Base-by-base conservation (phyloP, 2,329 filamentous ascomycete species). In the Alternaria infectoria region DNA sequence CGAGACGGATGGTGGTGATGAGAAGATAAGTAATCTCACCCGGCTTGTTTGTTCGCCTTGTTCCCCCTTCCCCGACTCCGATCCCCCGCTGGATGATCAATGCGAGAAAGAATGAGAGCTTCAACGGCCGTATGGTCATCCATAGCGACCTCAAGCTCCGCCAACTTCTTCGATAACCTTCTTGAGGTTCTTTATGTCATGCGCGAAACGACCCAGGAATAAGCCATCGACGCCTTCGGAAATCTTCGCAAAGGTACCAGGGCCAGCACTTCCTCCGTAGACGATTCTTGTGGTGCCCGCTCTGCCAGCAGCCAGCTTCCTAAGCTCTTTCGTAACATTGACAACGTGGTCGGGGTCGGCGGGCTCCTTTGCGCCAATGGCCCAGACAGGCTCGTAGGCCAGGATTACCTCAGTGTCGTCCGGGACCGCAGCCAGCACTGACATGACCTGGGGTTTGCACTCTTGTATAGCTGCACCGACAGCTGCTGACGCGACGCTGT, bases 371-470 rank as follows among this genome's bases (percentile, higher is more conserved):
- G 92, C 89, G 0, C 93, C 93, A 78, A 96, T 96, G 1, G 93
- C 93, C 93, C 93, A 96, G 2, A 96, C 92, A 8, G 93, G 93
- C 82, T 96, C 93, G 75, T 96, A 96, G 1, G 93, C 93, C 61
- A 96, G 85, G 7, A 95, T 87, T 6, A 96, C 86, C 51, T 93
- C 90, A 0, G 88, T 87, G 15, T 88, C 83, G 11, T 83, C 82
- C 1, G 89, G 85, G 8, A 95, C 82, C 0, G 84, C 86, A 1
- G 81, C 81, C 55, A 96, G 76, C 3, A 92, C 88, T 1, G 87
- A 83, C 43, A 84, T 83, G 59, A 96, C 84, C 79, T 95, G 91
- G 5, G 82, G 80, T 36, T 81, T 83, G 71, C 91, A 92, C 77
- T 94, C 90, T 13, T 83, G 79, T 3, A 92, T 85, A 0, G 92